These are phyloP conservation scores for Xylariaceae sp. DNA, from an alignment of 2,329 filamentous ascomycete species.

Conservation along the genomic window DNA sequence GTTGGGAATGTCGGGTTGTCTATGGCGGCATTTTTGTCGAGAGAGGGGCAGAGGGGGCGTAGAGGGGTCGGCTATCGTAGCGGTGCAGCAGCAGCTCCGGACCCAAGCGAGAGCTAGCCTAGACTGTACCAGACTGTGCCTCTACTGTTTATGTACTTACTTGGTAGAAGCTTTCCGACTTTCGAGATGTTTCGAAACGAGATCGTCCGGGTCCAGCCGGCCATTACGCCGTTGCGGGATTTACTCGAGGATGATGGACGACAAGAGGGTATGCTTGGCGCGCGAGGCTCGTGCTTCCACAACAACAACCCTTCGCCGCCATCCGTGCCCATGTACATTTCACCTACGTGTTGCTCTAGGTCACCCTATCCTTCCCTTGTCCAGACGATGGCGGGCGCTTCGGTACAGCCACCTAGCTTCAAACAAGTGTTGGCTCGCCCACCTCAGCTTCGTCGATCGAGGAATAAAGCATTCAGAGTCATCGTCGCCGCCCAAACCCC, in stretches of 20 bases:
- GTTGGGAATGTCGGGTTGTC: not conserved
- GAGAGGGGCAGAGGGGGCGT: no score
- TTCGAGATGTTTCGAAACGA: slow-evolving; percentile 8
- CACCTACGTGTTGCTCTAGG: not conserved
- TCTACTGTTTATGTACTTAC: no score
- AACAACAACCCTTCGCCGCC: not conserved
- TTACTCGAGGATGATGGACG: no score
- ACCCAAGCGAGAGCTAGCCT: not conserved
- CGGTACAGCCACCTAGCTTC: not conserved
- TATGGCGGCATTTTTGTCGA: no score
- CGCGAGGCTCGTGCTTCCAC: not conserved
- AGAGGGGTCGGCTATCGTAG: no score
- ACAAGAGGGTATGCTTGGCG: not conserved
- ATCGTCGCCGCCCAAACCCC: not conserved
- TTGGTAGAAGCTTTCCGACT: not conserved
- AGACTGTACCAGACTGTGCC: no score
- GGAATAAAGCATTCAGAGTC: not conserved
- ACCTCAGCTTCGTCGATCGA: not conserved
- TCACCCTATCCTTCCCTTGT: no score
- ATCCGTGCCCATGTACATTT: not conserved
- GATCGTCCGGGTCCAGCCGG: slow-evolving; percentile 7
- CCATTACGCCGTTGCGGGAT: no score
- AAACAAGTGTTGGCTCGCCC: not conserved
- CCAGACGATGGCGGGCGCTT: not conserved
- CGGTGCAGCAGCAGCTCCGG: not conserved